These are phyloP conservation scores for Sclerotinia sclerotiorum DNA, from an alignment of 2,329 filamentous ascomycete genomes.

Conservation along the genomic window DNA sequence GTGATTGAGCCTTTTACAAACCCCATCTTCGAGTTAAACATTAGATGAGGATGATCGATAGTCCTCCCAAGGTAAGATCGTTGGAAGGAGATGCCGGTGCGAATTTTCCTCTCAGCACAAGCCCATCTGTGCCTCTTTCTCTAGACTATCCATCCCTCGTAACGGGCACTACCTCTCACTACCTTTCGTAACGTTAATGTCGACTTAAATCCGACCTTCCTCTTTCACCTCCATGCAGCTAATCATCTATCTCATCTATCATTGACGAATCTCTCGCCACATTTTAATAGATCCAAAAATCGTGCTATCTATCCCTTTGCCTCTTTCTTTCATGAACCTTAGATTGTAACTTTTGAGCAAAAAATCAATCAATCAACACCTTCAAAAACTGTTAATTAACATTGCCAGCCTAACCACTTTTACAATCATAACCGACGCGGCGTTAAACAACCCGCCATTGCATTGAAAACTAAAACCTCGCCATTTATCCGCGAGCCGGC, in stretches of 20 bases:
- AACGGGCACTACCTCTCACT: constrained; percentile 2
- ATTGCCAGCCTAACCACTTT: neutral
- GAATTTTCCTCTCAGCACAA: constrained; percentile 8
- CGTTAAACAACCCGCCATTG: constrained; percentile 3
- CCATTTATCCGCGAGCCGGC: constrained; percentile 10
- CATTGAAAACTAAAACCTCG: neutral
- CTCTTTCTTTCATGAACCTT: neutral
- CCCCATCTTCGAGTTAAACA: neutral
- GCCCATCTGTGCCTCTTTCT: constrained; percentile 17
- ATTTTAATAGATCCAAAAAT: neutral
- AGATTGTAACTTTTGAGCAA: neutral
- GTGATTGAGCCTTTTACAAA: constrained; percentile 7
- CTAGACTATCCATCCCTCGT: neutral
- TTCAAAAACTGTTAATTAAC: neutral
- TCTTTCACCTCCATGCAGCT: neutral
- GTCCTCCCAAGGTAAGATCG: constrained; percentile 7
- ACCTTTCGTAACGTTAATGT: constrained; percentile 12
- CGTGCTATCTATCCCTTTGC: neutral
- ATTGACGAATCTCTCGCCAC: neutral
- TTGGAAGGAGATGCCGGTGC: neutral
- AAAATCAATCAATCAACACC: neutral
- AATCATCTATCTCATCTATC: constrained; percentile 3
- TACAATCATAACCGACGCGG: neutral
- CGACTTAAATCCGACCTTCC: constrained; percentile 12
- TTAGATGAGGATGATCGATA: neutral